phyloP scores from a whole-genome alignment of 139 green algal genomes.

The Volvox reticuliferus region DNA sequence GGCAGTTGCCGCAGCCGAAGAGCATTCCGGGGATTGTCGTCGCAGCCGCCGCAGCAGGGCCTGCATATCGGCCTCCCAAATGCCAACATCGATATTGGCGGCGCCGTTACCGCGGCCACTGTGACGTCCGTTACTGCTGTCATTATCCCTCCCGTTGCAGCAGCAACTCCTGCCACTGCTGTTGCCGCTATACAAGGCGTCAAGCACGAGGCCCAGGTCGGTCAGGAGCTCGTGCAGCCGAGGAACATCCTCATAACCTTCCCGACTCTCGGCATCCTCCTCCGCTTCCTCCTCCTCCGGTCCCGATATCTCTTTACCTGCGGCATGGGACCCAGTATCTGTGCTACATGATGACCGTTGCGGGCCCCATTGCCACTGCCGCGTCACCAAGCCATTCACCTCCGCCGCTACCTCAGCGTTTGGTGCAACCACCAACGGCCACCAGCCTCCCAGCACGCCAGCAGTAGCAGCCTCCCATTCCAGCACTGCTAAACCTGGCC shows the following conservation, averaged over 20 bases:
- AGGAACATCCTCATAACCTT: not conserved
- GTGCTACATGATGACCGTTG: too few relatives aligned
- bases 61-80: not conserved
- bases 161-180: not conserved
- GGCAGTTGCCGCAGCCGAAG: not conserved
- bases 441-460: conserved; percentile 28
- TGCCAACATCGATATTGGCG: not conserved
- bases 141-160: not conserved
- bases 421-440: conserved; percentile 30
- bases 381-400: not conserved
- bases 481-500: conserved; percentile 12
- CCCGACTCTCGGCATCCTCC: not conserved
- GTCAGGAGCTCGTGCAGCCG: not conserved
- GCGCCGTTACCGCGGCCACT: not conserved
- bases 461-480: conserved; percentile 10
- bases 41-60: not conserved
- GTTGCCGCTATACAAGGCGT: conserved; percentile 20
- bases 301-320: not conserved
- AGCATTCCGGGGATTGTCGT: not conserved
- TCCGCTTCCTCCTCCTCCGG: not conserved
- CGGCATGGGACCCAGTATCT: not conserved
- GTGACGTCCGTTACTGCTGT: not conserved
- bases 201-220: conserved; percentile 32
- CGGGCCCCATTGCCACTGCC: not conserved
- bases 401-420: not conserved